These are phyloP conservation scores for Cladorrhinum sp. DNA, from an alignment of 2,329 filamentous ascomycete species.

Conservation along the genomic window DNA sequence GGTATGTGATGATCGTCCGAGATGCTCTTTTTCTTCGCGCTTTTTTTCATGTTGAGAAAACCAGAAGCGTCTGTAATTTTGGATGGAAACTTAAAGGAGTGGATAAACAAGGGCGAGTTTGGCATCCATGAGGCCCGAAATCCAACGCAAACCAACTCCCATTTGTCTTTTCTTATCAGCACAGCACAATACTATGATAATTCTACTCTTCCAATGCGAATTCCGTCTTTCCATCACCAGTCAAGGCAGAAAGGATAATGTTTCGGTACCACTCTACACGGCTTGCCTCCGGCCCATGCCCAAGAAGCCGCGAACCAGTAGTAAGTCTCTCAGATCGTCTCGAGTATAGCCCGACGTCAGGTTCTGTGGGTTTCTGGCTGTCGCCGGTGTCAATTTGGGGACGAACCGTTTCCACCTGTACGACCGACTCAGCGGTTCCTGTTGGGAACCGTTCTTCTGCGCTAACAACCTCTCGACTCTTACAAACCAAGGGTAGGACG, in stretches of 20 bases:
- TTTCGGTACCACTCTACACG: neutral
- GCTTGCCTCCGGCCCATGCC: neutral
- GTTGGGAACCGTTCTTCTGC: neutral
- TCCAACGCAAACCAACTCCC: neutral
- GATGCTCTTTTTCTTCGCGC: neutral
- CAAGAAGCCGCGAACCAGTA: neutral
- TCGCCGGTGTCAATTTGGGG: neutral
- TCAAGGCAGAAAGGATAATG: neutral
- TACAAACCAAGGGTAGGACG: neutral
- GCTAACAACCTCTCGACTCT: neutral
- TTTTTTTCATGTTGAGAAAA: neutral
- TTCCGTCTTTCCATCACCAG: neutral
- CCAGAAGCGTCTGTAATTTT: neutral
- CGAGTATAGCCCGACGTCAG: neutral
- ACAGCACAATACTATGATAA: neutral
- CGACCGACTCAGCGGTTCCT: neutral
- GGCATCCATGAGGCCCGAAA: neutral
- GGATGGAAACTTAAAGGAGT: neutral
- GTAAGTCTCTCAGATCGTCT: neutral
- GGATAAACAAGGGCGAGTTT: neutral
- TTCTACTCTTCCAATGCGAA: neutral
- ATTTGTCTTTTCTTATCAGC: neutral
- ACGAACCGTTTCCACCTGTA: neutral
- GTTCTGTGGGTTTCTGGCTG: neutral
- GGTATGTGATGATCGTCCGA: slow-evolving; percentile 1